These are phyloP conservation scores for Wallacemonas sp. DNA, from an alignment of 208 protist genomes.

Conservation along the genomic window DNA sequence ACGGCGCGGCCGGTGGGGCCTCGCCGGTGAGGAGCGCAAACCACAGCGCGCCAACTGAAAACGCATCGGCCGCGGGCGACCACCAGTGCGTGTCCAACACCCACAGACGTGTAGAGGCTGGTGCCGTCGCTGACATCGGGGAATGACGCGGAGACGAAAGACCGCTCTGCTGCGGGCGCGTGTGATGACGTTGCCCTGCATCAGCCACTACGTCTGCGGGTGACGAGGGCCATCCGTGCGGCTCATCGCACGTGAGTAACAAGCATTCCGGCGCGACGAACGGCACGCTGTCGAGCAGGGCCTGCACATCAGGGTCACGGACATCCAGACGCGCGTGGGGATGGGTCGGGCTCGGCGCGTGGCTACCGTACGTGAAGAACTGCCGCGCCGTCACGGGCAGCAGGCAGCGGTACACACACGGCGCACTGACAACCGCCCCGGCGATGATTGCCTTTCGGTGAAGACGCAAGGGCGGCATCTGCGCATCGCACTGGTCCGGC, in stretches of 20 bases:
- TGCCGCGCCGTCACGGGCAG: neutral
- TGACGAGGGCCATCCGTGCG: neutral
- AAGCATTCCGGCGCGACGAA: slow-evolving; percentile 31
- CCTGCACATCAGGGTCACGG: slow-evolving; percentile 6
- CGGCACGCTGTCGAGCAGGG: slow-evolving; percentile 22
- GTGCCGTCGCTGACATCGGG: no score
- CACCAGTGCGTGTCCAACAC: neutral
- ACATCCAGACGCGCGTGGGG: slow-evolving; percentile 7
- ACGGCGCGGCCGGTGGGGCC: slow-evolving; percentile 26
- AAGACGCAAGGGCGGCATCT: slow-evolving; percentile 12
- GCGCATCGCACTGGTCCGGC: slow-evolving; percentile 16
- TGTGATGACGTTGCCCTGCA: neutral
- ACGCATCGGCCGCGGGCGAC: slow-evolving; percentile 28
- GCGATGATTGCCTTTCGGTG: no score
- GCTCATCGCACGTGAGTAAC: slow-evolving; percentile 7
- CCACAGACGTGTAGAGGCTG: slow-evolving; percentile 8
- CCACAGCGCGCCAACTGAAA: slow-evolving; percentile 57
- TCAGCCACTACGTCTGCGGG: no score
- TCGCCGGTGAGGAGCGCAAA: slow-evolving; percentile 52
- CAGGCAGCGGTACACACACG: slow-evolving; percentile 24
- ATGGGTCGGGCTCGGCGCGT: neutral
- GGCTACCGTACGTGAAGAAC: slow-evolving; percentile 11
- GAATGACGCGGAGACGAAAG: slow-evolving; percentile 20
- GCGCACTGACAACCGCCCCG: no score
- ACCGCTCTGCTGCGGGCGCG: neutral